Base-by-base conservation (phyloP, 345 rosid species). In the Alliaria petiolata region DNA sequence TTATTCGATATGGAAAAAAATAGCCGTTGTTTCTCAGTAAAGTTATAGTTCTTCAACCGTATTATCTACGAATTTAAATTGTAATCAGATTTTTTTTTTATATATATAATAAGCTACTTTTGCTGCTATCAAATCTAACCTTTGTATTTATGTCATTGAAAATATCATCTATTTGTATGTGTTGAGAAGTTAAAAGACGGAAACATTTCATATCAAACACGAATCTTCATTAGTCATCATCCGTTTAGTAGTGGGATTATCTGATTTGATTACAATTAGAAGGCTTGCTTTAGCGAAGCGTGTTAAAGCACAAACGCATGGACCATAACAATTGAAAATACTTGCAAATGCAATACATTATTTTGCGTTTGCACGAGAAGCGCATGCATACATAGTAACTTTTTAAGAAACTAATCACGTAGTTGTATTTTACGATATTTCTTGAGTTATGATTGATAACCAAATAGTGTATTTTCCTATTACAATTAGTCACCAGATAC, bases 301-400 rank as follows among this genome's bases (percentile, higher is more conserved):
- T 52, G 42, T 12, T 50, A 59, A 67, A 60, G 55, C 61, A 75
- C 42, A 43, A 45, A 68, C 50, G 52, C 74, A 62, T 69, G 70
- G 36, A 34, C 49, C 47, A 12, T 47, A 8, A 14, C 7, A 60
- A 70, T 49, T 30, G 5, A 42, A 42, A 6, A 20, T 13, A 22
- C 62, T 54, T 53, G 40, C 67, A 59, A 13, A 26, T 25, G 53
- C 8, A 50, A 12, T 22, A 8, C 55, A 56, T 33, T 34, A 46
- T 25, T 35, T 33, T n/a, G 8, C 1, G 64, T 5, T 57, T 46
- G 56, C 38, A 22, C 31, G 53, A 53, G 9, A 44, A 19, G 35
- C 26, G 9, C 39, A 22, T 45, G 56, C 53, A 14, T 49, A 59
- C 10, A 70, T 38, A 5, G 13, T 69, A 46, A 57, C 17, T 39